These are phyloP conservation scores for Fusarium sp. DNA, from an alignment of 2,329 filamentous ascomycete genomes.

Conservation along the genomic window DNA sequence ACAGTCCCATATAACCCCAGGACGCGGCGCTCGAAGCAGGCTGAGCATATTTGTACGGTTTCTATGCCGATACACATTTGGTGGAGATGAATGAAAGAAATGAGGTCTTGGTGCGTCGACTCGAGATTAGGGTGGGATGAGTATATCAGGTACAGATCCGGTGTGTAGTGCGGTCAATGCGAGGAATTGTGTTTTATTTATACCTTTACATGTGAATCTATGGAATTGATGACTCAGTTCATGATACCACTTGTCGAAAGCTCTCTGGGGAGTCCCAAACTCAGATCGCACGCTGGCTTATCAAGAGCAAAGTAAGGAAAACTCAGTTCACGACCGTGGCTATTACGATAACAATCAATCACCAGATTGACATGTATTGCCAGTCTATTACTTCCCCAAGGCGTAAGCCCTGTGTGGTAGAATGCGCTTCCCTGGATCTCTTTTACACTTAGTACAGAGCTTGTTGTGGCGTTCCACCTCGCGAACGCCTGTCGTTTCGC, in stretches of 20 bases:
- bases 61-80: neutral
- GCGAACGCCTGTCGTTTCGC: neutral
- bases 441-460: neutral
- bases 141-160: no score
- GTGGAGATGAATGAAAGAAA: no score
- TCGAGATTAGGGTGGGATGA: no score
- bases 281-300: no score
- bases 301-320: no score
- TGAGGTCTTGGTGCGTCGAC: no score
- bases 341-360: no score
- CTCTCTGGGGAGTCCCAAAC: no score
- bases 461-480: neutral
- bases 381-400: neutral
- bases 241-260: neutral
- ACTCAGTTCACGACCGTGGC: no score
- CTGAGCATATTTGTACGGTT: neutral
- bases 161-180: no score
- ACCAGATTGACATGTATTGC: neutral
- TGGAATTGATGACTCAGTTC: neutral
- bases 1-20: neutral
- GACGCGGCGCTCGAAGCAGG: accelerated
- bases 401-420: neutral
- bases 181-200: neutral
- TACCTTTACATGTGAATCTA: neutral
- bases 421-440: neutral